Evolutionary conservation across 2,329 filamentous ascomycete genomes (phyloP), one percentile per base, ranked within the genome.

Genomic region (Stagonosporopsis cucurbitacearum): DNA sequence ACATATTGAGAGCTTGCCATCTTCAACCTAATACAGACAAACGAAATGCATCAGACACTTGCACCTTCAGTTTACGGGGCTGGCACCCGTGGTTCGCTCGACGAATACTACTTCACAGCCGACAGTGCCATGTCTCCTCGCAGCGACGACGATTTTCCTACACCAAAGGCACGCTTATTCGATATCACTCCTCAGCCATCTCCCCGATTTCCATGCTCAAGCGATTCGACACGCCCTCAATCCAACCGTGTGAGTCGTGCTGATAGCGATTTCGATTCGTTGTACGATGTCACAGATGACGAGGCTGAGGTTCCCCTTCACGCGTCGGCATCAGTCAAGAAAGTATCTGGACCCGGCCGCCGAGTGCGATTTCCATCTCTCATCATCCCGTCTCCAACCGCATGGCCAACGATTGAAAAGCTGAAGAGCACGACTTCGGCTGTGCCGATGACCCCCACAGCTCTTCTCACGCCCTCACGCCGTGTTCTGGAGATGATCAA

Each of bases 211-310:
- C 81, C 78, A 80, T 82, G 81, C 66, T 81, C 78, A 81, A 12
- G 59, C 23, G 59, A 63, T 26, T 62, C 68, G 35, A 60, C 63
- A n/a, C 57, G 69, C 41, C 36, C 85, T 82, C 84, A 60, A 87
- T 81, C 86, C 65, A 80, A 83, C 72, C 88, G 88, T 63, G 85
- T 86, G 67, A 81, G 84, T 74, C 88, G 88, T 63, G 86, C 86
- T 65, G 82, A 83, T 60, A 90, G 85, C 64, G 88, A 91, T 62
- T 94, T 94, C 67, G 91, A 96, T 75, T 91, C 96, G 67, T 79
- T 96, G 44, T 96, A 96, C 75, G 90, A 95, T 75, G 84, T 91
- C 37, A 92, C 91, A 15, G 92, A 96, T 63, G 72, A 92, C 50
- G 92, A 96, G 65, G 82, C 85, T 8, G 76, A 77, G 68, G 73